Base-by-base conservation (phyloP, 1,284 basidiomycete species). In the Sanghuangporus sanghuang region DNA sequence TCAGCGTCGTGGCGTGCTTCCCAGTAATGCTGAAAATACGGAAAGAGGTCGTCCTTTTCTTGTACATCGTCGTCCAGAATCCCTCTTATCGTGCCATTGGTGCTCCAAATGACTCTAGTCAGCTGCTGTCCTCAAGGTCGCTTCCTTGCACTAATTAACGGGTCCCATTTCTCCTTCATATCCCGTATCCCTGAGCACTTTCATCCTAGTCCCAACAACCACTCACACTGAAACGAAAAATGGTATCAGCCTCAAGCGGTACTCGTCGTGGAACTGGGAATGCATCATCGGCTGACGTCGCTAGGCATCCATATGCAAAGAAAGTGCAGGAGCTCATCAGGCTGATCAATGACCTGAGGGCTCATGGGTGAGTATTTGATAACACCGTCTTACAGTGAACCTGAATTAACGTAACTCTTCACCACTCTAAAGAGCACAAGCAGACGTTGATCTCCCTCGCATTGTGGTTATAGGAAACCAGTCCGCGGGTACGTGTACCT, bases 401-500 rank as follows among this genome's bases (percentile, higher is more conserved):
- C 27, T 32, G 27, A 32, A 32, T 32, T 32, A 32, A 4, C 27
- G 27, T 32, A 32, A 32, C 27, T 32, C 21, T 50, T 50, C 16
- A 23, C 16, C 27, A 49, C 48, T 50, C 9, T 57, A 53, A 27
- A 76, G 77, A 2, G 72, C 73, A 14, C 72, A 77, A 63, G 71
- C 69, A 6, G 72, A 76, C 32, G 54, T 77, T 21, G 74, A 78
- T 50, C 64, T 76, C 16, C 78, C 78, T 6, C 71, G 73, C 11
- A 74, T 77, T 42, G 73, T 72, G 6, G 74, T 76, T 40, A 76
- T 79, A 40, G 78, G 78, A 1, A 77, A 77, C 54, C 78, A 80
- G 63, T 77, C 75, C 50, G 76, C 78, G 9, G 78, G 78, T 70
- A 67, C 59, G 70, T 68, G 32, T n/a, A 55, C 5, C 21, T n/a